Conservation (phyloP, 768 basidiomycete species). For the Trametes villosa region DNA sequence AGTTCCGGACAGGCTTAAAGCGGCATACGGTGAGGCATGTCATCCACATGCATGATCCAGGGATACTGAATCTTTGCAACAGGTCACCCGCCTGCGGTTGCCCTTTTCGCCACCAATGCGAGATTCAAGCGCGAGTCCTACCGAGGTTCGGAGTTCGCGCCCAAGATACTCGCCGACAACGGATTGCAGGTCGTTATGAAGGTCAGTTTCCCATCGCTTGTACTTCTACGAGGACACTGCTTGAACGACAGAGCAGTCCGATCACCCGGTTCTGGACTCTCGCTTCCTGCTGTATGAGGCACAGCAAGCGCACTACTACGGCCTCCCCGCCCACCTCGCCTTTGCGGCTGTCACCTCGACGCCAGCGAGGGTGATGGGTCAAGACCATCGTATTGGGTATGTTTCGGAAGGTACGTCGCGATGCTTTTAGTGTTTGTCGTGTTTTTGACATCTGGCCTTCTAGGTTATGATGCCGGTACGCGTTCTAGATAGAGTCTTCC, state of each 20-base stretch:
- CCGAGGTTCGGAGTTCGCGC: constrained; percentile 66
- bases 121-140: constrained; percentile 70
- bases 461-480: constrained; percentile 16
- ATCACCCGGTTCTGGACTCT: constrained; percentile 58
- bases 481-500: neutral
- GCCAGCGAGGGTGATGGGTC: constrained; percentile 70
- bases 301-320: constrained; percentile 72
- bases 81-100: constrained; percentile 69
- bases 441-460: neutral
- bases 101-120: constrained; percentile 81
- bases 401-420: constrained; percentile 52
- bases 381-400: constrained; percentile 72
- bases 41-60: neutral
- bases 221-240: neutral
- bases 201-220: constrained; percentile 34
- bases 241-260: constrained; percentile 41
- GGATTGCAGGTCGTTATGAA: constrained; percentile 67
- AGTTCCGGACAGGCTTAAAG: constrained; percentile 81
- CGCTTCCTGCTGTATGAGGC: constrained; percentile 62
- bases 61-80: neutral
- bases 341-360: constrained; percentile 72
- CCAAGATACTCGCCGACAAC: constrained; percentile 59
- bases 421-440: constrained; percentile 34
- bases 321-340: constrained; percentile 65
- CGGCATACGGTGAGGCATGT: constrained; percentile 49